Base-by-base conservation (phyloP, 805 yeast species). In the Teunomyces aglyptinius region DNA sequence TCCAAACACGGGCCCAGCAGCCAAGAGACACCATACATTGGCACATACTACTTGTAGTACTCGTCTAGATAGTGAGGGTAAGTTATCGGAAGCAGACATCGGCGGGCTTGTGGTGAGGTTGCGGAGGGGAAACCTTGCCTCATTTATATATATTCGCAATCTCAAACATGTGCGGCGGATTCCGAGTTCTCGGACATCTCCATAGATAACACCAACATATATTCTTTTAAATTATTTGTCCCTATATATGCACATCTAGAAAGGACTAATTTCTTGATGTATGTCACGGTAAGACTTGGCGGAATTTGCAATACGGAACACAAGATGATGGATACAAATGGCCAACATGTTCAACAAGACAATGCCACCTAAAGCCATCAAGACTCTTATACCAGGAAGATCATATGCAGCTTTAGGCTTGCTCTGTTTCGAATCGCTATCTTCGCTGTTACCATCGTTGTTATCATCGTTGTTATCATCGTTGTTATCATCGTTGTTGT, bases 1-100 rank as follows among this genome's bases (percentile, higher is more conserved):
- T 5, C 83, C 83, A 58, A 79, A 79, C 29, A 78, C 76, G 2
- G 82, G 81, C 4, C 83, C 83, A 3, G 81, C 83, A 4, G 82
- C 76, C 22, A 79, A 60, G 6, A 79, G 61, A 54, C 82, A 78
- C 83, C 83, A 79, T 13, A 67, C 48, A 16, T 78, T 76, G 16
- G 83, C 82, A 63, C 81, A 73, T 12, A 56, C 59, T 38, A 77
- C 72, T 58, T 78, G 83, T 16, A 58, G 46, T 5, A 50, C 12
- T 6, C 56, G 49, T 8, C 26, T 43, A 13, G 53, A 34, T 6
- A 43, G 36, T 6, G 51, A 39, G 2, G 51, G 51, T n/a, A 48
- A 42, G 8, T 18, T 22, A 5, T 32, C 31, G 31, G 24, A 20
- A 19, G 31, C 29, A 15, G 29, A 32, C 39, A 36, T 26, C 4